Evolutionary conservation across 352 stramenopile genomes (phyloP).

Genomic region (Pythium sukuiense): DNA sequence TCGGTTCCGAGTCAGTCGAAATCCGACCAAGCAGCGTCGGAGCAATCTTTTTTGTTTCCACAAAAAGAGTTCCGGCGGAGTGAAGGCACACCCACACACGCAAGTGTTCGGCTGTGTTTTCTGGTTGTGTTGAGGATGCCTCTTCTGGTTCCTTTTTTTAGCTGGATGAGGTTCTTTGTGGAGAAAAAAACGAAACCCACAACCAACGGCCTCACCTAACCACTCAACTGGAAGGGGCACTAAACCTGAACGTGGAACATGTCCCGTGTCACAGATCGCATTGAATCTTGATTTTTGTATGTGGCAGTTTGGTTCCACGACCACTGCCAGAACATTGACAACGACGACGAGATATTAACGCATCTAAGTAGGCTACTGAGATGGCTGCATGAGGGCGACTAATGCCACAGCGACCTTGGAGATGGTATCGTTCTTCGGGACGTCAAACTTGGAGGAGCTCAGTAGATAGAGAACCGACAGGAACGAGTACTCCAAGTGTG

Average conservation of each 20-base stretch:
- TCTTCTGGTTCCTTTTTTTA: constrained; percentile 4
- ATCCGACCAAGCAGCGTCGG: neutral
- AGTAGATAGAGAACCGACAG: constrained; percentile 54
- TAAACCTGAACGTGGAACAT: neutral
- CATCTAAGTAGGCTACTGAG: neutral
- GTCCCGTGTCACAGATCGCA: neutral
- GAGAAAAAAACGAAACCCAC: too few species aligned
- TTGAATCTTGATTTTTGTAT: neutral
- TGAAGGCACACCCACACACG: neutral
- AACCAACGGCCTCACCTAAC: neutral
- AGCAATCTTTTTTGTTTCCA: neutral
- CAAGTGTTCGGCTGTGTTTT: too few species aligned
- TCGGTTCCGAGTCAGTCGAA: too few species aligned
- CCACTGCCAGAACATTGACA: neutral
- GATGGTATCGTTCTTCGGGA: constrained; percentile 45
- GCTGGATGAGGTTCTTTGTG: neutral
- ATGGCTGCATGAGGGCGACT: constrained; percentile 28
- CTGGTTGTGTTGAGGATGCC: neutral
- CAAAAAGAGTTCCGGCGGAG: neutral
- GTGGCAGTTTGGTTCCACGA: neutral
- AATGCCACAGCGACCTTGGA: constrained; percentile 51
- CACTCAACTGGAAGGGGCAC: neutral
- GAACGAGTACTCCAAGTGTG: constrained; percentile 59
- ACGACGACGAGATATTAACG: neutral
- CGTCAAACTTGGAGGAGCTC: constrained; percentile 35